Conservation (phyloP, 2,329 filamentous ascomycete species). For the Aspergillus texensis region DNA sequence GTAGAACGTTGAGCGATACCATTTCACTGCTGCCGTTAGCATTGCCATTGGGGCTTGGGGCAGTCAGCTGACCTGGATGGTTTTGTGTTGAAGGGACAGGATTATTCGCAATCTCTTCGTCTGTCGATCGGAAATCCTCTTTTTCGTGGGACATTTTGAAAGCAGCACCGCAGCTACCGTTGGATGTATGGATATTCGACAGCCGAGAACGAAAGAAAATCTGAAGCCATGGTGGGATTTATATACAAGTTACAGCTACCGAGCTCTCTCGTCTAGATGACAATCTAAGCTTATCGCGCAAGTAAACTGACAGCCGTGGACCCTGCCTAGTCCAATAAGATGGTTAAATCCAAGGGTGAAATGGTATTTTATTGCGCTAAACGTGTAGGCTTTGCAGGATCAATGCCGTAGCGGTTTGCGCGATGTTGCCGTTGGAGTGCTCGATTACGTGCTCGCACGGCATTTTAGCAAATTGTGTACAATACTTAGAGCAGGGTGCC, state of each 20-base stretch:
- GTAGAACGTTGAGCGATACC: constrained; percentile 72
- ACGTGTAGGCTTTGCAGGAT: background rate
- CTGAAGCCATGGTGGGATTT: background rate
- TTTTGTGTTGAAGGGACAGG: constrained; percentile 1
- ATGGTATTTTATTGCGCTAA: background rate
- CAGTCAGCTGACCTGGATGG: constrained; percentile 12
- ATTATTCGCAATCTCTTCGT: constrained; percentile 22
- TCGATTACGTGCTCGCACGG: constrained; percentile 39
- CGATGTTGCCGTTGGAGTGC: constrained; percentile 29
- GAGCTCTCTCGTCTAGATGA: background rate
- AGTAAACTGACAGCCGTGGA: background rate
- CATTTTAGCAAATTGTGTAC: constrained; percentile 20
- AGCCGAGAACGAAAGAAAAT: background rate
- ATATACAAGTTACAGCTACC: background rate
- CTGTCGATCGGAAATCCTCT: constrained; percentile 18
- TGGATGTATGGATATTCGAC: background rate
- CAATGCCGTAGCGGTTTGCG: background rate
- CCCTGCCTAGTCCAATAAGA: background rate
- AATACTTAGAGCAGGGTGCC: background rate
- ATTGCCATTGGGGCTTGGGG: background rate
- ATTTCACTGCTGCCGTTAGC: constrained; percentile 54
- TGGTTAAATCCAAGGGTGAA: no score
- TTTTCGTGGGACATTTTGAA: constrained; percentile 19
- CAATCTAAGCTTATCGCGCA: constrained; percentile 1
- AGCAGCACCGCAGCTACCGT: background rate